Evolutionary conservation across 352 stramenopile species (phyloP).

Genomic region (Phytopythium aichiense): DNA sequence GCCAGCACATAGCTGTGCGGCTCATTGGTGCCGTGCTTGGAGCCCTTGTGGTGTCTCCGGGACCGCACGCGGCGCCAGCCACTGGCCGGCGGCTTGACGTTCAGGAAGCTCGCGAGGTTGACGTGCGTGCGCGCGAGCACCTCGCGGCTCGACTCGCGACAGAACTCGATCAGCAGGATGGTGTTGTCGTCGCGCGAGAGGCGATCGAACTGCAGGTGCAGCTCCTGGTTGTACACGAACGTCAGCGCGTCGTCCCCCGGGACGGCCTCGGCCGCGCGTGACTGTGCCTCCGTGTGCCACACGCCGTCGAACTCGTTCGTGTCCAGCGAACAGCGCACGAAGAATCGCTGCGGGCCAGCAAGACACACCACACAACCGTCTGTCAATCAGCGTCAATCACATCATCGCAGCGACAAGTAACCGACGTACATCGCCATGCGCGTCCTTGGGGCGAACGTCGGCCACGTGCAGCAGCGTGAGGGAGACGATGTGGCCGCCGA

Average conservation of each 20-base stretch:
- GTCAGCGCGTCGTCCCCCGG: constrained; percentile 27
- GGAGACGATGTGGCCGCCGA: constrained; percentile 74
- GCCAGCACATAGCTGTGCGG: constrained; percentile 73
- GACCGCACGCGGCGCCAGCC: not conserved
- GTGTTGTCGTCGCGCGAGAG: constrained; percentile 85
- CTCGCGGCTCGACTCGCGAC: constrained; percentile 62
- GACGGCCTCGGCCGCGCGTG: constrained; percentile 25
- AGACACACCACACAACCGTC: not conserved
- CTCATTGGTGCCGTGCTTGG: constrained; percentile 8
- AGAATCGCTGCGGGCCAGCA: constrained; percentile 42
- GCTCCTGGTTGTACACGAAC: constrained; percentile 76
- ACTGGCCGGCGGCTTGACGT: constrained; percentile 18
- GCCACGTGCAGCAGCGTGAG: constrained; percentile 65
- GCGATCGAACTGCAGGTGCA: constrained; percentile 82
- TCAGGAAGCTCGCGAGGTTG: constrained; percentile 80
- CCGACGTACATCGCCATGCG: constrained; percentile 44
- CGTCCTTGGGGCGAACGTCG: constrained; percentile 54
- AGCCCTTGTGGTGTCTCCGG: constrained; percentile 15
- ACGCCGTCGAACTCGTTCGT: constrained; percentile 83
- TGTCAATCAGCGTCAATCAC: not conserved
- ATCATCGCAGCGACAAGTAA: not conserved
- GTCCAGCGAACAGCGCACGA: constrained; percentile 80
- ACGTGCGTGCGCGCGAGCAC: constrained; percentile 79
- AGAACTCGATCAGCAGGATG: constrained; percentile 79
- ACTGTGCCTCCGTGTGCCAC: constrained; percentile 83